Evolutionary conservation across 2,329 filamentous ascomycete genomes (phyloP).

Genomic region (Aureobasidium sp.): DNA sequence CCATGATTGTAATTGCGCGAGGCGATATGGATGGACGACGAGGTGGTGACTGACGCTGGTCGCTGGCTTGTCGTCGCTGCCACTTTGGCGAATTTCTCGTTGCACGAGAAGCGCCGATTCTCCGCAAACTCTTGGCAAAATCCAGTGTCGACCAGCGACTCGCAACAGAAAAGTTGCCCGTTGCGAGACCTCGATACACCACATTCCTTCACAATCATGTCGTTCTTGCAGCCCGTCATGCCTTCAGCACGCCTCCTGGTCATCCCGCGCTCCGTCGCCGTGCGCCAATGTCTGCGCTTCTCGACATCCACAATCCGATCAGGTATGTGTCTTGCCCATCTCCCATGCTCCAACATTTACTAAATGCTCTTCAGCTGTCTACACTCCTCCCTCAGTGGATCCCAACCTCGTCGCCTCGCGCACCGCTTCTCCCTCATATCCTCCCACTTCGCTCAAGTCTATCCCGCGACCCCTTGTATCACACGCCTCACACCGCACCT

Average conservation of each 20-base stretch:
- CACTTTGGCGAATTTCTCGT: constrained; percentile 8
- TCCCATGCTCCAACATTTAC: background rate
- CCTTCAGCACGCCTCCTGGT: constrained; percentile 36
- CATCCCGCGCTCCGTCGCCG: constrained; percentile 30
- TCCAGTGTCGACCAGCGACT: background rate
- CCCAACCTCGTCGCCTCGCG: constrained; percentile 30
- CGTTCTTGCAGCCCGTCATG: constrained; percentile 24
- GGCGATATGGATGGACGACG: background rate
- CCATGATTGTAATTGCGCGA: constrained; percentile 28
- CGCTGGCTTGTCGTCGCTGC: constrained; percentile 16
- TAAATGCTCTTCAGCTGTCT: background rate
- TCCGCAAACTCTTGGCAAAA: background rate
- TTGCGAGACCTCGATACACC: background rate
- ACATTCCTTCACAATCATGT: constrained; percentile 12
- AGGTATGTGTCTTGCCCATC: constrained; percentile 22
- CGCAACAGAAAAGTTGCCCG: constrained; percentile 3
- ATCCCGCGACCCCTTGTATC: constrained; percentile 31
- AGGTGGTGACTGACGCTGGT: background rate
- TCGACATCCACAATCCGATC: constrained; percentile 28
- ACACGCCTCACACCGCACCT: constrained; percentile 29
- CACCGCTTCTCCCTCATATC: constrained; percentile 27
- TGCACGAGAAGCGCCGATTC: background rate
- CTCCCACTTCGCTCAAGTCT: constrained; percentile 27
- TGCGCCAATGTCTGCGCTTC: constrained; percentile 36
- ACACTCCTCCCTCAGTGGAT: constrained; percentile 21